Conservation (phyloP, 805 yeast genomes). For the Martiniozyma abietophila region DNA sequence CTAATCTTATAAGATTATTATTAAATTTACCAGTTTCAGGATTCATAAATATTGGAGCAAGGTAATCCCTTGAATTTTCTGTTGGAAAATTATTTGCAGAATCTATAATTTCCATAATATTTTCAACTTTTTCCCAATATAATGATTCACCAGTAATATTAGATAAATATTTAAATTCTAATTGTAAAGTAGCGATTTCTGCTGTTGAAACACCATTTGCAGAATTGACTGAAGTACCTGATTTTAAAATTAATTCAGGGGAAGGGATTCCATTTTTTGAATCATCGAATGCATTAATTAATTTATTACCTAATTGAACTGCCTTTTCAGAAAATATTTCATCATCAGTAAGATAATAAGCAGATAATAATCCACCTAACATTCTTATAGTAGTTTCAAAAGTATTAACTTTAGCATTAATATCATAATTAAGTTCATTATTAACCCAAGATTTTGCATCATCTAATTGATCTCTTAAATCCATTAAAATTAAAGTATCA, state of each 20-base stretch:
- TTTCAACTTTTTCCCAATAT: conserved; percentile 75
- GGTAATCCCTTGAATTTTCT: conserved; percentile 41
- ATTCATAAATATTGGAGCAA: conserved; percentile 71
- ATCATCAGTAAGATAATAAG: conserved; percentile 61
- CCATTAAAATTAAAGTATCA: conserved; percentile 78
- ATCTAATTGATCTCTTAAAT: conserved; percentile 47
- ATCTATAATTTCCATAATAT: conserved; percentile 63
- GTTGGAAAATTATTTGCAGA: conserved; percentile 38
- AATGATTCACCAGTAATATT: conserved; percentile 67
- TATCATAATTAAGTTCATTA: conserved; percentile 56
- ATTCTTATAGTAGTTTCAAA: conserved; percentile 93
- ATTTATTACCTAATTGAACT: conserved; percentile 62
- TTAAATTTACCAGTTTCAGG: conserved; percentile 67
- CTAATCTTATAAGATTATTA: conserved; percentile 63
- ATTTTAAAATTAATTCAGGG: conserved; percentile 61
- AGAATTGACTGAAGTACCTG: conserved; percentile 49
- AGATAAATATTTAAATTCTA: conserved; percentile 78
- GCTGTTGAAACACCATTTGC: conserved; percentile 83
- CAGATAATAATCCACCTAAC: conserved; percentile 88
- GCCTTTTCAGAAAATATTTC: conserved; percentile 72
- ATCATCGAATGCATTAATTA: conserved; percentile 55
- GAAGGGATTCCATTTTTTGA: conserved; percentile 65
- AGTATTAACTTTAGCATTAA: conserved; percentile 68
- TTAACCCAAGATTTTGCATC: conserved; percentile 70
- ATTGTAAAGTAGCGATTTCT: conserved; percentile 78